phyloP scores from a whole-genome alignment of 257 asterid species.

The Plantago elongata region DNA sequence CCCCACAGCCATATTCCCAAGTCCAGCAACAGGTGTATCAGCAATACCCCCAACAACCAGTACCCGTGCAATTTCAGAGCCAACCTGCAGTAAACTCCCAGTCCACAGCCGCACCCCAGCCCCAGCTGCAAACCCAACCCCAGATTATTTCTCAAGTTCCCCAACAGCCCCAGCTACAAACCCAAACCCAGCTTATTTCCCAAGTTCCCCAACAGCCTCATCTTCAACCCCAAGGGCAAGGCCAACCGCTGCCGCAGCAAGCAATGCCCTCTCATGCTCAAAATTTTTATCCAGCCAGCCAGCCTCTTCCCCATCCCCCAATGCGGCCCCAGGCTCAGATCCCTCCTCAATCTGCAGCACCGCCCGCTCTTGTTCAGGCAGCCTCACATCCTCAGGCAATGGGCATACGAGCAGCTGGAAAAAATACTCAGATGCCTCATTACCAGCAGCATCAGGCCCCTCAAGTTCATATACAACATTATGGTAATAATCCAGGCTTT shows the following conservation, averaged over 20 bases:
- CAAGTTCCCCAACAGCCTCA: constrained; percentile 26
- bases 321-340: constrained; percentile 48
- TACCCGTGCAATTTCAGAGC: constrained; percentile 45
- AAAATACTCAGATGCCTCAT: constrained; percentile 50
- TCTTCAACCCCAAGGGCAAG: constrained; percentile 17
- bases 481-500: constrained; percentile 32
- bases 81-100: constrained; percentile 46
- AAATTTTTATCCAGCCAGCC: constrained; percentile 31
- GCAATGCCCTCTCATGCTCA: constrained; percentile 31
- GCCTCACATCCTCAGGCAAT: constrained; percentile 35
- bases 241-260: constrained; percentile 7
- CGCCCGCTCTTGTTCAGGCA: constrained; percentile 36
- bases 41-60: constrained; percentile 56
- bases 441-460: constrained; percentile 54
- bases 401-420: constrained; percentile 47
- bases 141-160: constrained; percentile 20
- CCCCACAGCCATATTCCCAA: constrained; percentile 33
- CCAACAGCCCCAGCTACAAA: constrained; percentile 28
- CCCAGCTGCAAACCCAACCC: too few species aligned
- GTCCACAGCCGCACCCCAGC: constrained; percentile 32
- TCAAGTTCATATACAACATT: constrained; percentile 29
- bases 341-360: constrained; percentile 34
- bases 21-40: constrained; percentile 52
- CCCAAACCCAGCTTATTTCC: constrained; percentile 20
- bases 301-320: constrained; percentile 40